Conservation (phyloP, 192 early-diverging fungal genomes). For the Phlyctochytrium bullatum region DNA sequence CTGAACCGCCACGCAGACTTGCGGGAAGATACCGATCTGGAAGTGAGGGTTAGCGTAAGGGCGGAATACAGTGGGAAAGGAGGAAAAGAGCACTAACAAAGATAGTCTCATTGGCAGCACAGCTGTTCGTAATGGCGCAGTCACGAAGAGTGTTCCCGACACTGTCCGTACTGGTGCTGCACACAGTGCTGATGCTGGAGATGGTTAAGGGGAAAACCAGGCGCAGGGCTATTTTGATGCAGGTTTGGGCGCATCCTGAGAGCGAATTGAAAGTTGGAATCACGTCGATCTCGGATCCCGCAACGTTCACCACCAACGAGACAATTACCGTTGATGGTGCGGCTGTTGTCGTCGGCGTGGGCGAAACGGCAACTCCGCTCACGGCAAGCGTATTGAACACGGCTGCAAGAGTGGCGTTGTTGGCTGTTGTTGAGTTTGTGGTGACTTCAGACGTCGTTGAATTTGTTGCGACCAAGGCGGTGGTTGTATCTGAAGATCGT, state of each 20-base stretch:
- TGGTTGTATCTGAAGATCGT: not conserved
- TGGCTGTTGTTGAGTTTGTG: no score
- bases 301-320: not conserved
- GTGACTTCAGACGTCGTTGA: no score
- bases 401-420: not conserved
- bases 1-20: not conserved
- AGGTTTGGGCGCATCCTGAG: not conserved
- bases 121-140: not conserved
- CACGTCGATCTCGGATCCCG: not conserved
- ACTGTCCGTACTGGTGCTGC: not conserved
- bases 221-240: not conserved
- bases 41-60: not conserved
- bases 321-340: no score
- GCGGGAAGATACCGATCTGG: not conserved
- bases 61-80: not conserved
- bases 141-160: not conserved
- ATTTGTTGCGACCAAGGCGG: not conserved
- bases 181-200: not conserved
- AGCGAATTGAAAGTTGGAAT: not conserved
- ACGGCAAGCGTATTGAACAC: not conserved
- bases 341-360: not conserved
- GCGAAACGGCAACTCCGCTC: not conserved
- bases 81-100: not conserved
- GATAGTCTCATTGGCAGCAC: not conserved
- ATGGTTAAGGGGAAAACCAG: not conserved